Percentiles rank a stretch among this genome's conserved stretches.
These are phyloP conservation scores for Salpingoeca rosetta DNA, from an alignment of 78 protist genomes.

Conservation along the genomic window DNA sequence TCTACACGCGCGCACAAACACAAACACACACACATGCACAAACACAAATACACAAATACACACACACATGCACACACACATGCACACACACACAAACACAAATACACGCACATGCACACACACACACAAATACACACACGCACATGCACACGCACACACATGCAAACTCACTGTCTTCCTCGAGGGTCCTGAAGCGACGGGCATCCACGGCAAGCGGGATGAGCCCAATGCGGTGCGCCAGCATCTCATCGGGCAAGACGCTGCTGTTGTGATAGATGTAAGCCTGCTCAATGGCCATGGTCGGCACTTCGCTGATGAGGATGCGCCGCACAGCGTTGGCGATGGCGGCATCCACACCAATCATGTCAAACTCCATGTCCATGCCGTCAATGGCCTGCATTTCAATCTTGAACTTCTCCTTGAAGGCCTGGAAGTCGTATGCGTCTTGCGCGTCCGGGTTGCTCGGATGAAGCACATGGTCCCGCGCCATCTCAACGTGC, in stretches of 20 bases:
- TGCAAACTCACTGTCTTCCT: background rate
- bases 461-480: too few species aligned
- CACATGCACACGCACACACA: too few species aligned
- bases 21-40: too few species aligned
- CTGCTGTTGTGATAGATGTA: slow-evolving; percentile 56
- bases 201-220: slow-evolving; percentile 80
- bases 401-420: slow-evolving; percentile 45
- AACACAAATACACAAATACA: too few species aligned
- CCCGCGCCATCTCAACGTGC: too few species aligned
- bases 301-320: background rate
- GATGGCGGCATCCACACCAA: slow-evolving; percentile 74
- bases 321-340: slow-evolving; percentile 65
- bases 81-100: too few species aligned
- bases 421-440: background rate
- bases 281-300: background rate
- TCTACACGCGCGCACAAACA: too few species aligned
- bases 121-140: too few species aligned
- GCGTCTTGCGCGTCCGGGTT: background rate
- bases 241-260: slow-evolving; percentile 59
- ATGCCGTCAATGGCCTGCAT: slow-evolving; percentile 28
- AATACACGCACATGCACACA: too few species aligned
- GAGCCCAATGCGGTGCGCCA: slow-evolving; percentile 63
- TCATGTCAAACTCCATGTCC: slow-evolving; percentile 65
- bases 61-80: too few species aligned
- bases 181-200: slow-evolving; percentile 24